Base-by-base conservation (phyloP, 257 asterid species). In the Lithospermum erythrorhizon region DNA sequence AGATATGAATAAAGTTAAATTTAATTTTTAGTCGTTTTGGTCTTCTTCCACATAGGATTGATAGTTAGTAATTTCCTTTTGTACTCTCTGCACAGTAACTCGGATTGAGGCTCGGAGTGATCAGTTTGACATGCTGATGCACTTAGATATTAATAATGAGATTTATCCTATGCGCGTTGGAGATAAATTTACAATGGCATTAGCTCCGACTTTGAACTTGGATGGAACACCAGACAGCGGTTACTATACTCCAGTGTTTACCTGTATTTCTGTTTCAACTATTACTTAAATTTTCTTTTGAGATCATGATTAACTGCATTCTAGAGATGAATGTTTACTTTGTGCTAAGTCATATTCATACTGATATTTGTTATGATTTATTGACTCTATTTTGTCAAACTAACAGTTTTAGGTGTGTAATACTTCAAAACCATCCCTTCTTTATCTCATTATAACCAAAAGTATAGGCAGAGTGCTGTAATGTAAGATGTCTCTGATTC, bases 211-310 rank as follows among this genome's bases (percentile, higher is more conserved):
- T n/a, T 81, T 90, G 72, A 87, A 87, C 72, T 62, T 87, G 89
- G 98, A 90, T 68, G 98, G 98, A 54, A 85, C 98, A 1, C 98
- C 98, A 23, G 98, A 90, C 60, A 69, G 69, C 68, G 96, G 95
- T 66, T 90, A 80, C 66, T 90, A 29, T 71, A 79, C 80, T 57
- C 98, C 86, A 82, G 98, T 53, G 30, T 24, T 23, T 56, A 56
- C 57, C 15, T 20, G 27, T n/a, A 52, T 22, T 11, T 13, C 18
- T 3, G 16, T 1, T 11, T 10, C 16, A 37, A 11, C 9, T 37
- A 37, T 1, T 6, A 3, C 48, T 37, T 15, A 37, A 9, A 37
- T 1, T 37, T 37, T 15, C 1, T n/a, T n/a, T 37, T 37, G 1
- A 11, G 14, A 37, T 37, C 3, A 18, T 41, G 49, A 3, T 41